phyloP scores from a whole-genome alignment of 768 basidiomycete species.

The Mycena vulgaris region DNA sequence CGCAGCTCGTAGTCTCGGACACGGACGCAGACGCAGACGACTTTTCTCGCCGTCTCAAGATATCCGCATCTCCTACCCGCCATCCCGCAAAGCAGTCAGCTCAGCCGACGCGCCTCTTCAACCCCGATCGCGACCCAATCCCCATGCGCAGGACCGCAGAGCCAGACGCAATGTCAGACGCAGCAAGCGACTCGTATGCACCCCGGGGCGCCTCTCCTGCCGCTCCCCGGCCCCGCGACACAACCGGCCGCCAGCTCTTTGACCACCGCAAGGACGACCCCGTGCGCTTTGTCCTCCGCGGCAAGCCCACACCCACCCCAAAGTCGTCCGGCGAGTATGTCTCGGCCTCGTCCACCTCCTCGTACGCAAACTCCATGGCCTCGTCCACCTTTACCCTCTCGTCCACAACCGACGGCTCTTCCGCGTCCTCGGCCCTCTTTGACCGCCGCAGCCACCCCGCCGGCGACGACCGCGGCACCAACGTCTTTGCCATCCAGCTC shows the following conservation, averaged over 20 bases:
- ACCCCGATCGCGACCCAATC: constrained; percentile 80
- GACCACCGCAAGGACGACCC: constrained; percentile 95
- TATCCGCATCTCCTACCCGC: constrained; percentile 67
- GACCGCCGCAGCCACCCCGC: constrained; percentile 64
- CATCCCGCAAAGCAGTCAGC: constrained; percentile 52
- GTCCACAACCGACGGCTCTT: constrained; percentile 84
- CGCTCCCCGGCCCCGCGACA: constrained; percentile 47
- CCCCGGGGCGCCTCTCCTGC: constrained; percentile 51
- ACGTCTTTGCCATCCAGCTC: constrained; percentile 80
- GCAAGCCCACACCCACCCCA: constrained; percentile 63
- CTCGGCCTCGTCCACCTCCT: constrained; percentile 83
- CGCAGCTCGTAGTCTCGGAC: constrained; percentile 54
- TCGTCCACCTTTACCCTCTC: constrained; percentile 83
- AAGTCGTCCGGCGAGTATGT: constrained; percentile 79
- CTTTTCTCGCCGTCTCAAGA: constrained; percentile 80
- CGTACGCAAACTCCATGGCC: constrained; percentile 77
- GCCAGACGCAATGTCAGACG: constrained; percentile 76
- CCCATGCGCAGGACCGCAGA: constrained; percentile 75
- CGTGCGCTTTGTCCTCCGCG: constrained; percentile 82
- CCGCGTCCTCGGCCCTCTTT: constrained; percentile 79
- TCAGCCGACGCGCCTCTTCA: constrained; percentile 69
- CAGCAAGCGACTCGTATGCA: constrained; percentile 66
- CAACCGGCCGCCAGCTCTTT: constrained; percentile 76
- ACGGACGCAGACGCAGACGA: constrained; percentile 78
- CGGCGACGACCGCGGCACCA: constrained; percentile 71